phyloP scores from a whole-genome alignment of 1,284 basidiomycete genomes.

The Erythrobasidium hasegawianum region DNA sequence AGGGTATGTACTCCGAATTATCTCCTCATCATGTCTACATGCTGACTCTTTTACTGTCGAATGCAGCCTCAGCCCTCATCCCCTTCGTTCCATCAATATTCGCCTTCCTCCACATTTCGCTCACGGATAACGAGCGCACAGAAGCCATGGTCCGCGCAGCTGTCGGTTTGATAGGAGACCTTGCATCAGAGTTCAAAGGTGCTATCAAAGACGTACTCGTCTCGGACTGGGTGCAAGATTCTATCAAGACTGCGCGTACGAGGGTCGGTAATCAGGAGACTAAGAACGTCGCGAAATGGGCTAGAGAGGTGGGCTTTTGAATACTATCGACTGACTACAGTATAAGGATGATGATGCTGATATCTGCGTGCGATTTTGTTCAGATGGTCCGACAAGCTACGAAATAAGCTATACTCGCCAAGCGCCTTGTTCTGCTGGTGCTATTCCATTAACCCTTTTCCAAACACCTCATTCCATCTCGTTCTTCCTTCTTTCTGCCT shows the following conservation, averaged over 20 bases:
- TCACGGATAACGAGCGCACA: slow-evolving; percentile 77
- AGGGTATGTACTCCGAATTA: slow-evolving; percentile 55
- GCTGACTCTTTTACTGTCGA: slow-evolving; percentile 33
- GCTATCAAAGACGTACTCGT: slow-evolving; percentile 76
- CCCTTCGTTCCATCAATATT: slow-evolving; percentile 74
- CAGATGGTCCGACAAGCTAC: slow-evolving; percentile 4
- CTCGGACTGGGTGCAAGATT: slow-evolving; percentile 73
- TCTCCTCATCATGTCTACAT: slow-evolving; percentile 17
- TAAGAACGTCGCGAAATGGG: slow-evolving; percentile 56
- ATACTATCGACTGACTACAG: too few relatives aligned
- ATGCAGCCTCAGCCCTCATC: slow-evolving; percentile 62
- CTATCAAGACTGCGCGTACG: slow-evolving; percentile 62
- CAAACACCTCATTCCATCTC: too few relatives aligned
- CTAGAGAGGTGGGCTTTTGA: slow-evolving; percentile 54
- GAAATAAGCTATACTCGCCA: neutral
- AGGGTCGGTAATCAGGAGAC: slow-evolving; percentile 53
- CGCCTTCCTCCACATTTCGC: slow-evolving; percentile 72
- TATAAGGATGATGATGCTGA: neutral
- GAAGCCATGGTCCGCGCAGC: slow-evolving; percentile 72
- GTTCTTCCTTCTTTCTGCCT: too few relatives aligned
- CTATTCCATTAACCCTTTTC: too few relatives aligned
- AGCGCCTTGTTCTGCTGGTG: too few relatives aligned
- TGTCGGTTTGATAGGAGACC: slow-evolving; percentile 84
- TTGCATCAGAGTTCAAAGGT: slow-evolving; percentile 79
- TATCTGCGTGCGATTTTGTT: too few relatives aligned